Base-by-base conservation (phyloP, 805 yeast genomes). In the Starmerella davenportii region DNA sequence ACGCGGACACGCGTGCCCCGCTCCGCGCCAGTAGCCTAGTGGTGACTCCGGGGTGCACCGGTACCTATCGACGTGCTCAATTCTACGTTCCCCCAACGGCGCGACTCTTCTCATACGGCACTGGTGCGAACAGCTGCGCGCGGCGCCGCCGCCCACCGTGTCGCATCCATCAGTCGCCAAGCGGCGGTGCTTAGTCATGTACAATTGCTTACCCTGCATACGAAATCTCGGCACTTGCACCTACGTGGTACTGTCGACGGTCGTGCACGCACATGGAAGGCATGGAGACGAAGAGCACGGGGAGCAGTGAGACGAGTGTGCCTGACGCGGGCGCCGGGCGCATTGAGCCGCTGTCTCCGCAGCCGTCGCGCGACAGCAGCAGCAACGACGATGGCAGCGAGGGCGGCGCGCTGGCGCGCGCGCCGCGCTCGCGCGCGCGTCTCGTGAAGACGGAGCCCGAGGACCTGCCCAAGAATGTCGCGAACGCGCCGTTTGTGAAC, bases 401-500 rank as follows among this genome's bases (percentile, higher is more conserved):
- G 5, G 15, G 11, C 15, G 15, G 13, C 19, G 13, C 8, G 5
- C 8, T 17, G 32, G 13, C 15, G 11, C 32, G 19, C 15, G 19
- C 32, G 11, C 32, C 17, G 17, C 32, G 19, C 8, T 7, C 15
- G 11, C 32, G 23, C 28, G 43, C 36, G 25, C 25, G 25, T 11
- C 9, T 7, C 35, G 21, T 38, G 21, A 40, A 38, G 20, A 39
- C 32, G 15, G 40, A 42, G 14, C 7, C 15, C 14, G 40, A 29
- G 7, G 48, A 38, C 21, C 29, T 14, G 23, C 35, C 30, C 4
- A 30, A 93, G 31, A 24, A 33, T 14, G 30, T 38, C 16, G 42
- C 41, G 20, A 39, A 45, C 17, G 44, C 96, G 1, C 92, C 93
- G 0, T 90, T 90, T 61, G 94, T 90, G 8, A 72, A 76, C 65